These are phyloP conservation scores for Lactarius akahatsu DNA, from an alignment of 768 basidiomycete genomes.

Conservation along the genomic window DNA sequence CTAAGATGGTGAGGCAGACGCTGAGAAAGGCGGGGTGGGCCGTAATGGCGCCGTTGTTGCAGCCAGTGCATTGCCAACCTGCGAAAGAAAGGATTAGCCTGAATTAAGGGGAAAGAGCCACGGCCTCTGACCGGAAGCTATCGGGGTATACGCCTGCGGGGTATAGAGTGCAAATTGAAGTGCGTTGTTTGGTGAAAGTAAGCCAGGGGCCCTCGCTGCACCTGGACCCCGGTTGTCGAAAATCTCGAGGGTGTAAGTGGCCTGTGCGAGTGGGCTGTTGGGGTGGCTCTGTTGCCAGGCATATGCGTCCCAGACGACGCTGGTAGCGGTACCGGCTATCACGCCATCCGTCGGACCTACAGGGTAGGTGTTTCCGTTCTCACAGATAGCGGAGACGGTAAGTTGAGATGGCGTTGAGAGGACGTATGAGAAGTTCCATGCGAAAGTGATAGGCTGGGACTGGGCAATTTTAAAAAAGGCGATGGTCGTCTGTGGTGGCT, in stretches of 20 bases:
- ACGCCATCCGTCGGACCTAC: slow-evolving; percentile 77
- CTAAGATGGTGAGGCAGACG: slow-evolving; percentile 53
- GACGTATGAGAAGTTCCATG: slow-evolving; percentile 84
- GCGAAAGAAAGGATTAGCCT: slow-evolving; percentile 1
- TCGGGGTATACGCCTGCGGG: slow-evolving; percentile 66
- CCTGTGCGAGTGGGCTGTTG: slow-evolving; percentile 68
- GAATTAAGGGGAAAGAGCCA: neutral
- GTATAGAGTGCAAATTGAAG: slow-evolving; percentile 84
- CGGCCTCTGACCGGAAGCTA: slow-evolving; percentile 48
- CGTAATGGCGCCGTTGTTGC: slow-evolving; percentile 43
- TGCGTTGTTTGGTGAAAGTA: slow-evolving; percentile 64
- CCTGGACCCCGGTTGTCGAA: slow-evolving; percentile 78
- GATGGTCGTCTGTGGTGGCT: slow-evolving; percentile 77
- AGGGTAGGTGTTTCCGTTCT: slow-evolving; percentile 87
- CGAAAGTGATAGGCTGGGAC: slow-evolving; percentile 76
- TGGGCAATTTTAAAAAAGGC: slow-evolving; percentile 88
- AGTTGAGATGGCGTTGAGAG: slow-evolving; percentile 68
- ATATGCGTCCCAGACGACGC: slow-evolving; percentile 78
- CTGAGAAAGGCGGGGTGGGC: slow-evolving; percentile 57
- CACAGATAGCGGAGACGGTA: slow-evolving; percentile 79
- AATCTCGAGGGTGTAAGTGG: slow-evolving; percentile 75
- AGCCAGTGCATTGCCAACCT: slow-evolving; percentile 60
- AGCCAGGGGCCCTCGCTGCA: slow-evolving; percentile 58
- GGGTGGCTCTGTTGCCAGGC: slow-evolving; percentile 64
- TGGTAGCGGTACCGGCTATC: slow-evolving; percentile 67